Evolutionary conservation across 176 grass and related monocot species (phyloP).

Genomic region (Ensete ventricosum): DNA sequence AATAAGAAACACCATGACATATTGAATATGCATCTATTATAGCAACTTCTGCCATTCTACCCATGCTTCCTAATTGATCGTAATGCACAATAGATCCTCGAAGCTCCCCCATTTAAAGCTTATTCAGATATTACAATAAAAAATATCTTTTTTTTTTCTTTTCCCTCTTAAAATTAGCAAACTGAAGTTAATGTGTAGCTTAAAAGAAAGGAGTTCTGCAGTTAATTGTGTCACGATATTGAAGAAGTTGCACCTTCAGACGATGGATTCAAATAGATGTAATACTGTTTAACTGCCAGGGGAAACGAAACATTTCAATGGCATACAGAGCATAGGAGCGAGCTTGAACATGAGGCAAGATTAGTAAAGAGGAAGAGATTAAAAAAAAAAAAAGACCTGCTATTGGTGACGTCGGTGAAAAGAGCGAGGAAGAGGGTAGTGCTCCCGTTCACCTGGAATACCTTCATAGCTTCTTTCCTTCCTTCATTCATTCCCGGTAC

Average conservation of each 20-base stretch:
- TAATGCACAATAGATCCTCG: neutral
- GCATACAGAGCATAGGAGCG: no score
- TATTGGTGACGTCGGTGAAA: constrained; percentile 71
- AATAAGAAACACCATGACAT: no score
- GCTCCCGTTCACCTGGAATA: constrained; percentile 33
- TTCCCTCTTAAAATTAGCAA: neutral
- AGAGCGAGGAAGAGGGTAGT: constrained; percentile 47
- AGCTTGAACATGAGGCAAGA: no score
- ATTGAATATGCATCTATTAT: neutral
- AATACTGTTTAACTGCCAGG: no score
- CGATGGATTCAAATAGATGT: no score
- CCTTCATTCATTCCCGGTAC: no score
- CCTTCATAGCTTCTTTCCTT: constrained; percentile 27
- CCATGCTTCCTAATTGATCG: neutral
- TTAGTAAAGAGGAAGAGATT: neutral
- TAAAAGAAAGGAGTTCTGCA: neutral
- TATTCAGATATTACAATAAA: neutral
- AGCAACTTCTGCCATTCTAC: neutral
- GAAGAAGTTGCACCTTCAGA: no score
- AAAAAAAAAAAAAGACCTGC: constrained; percentile 31
- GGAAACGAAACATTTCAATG: no score
- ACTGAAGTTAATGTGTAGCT: neutral
- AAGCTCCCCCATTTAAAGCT: neutral
- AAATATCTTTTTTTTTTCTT: neutral
- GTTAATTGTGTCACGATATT: no score